Conservation (phyloP, 768 basidiomycete species). For the Fomitopsis serialis region DNA sequence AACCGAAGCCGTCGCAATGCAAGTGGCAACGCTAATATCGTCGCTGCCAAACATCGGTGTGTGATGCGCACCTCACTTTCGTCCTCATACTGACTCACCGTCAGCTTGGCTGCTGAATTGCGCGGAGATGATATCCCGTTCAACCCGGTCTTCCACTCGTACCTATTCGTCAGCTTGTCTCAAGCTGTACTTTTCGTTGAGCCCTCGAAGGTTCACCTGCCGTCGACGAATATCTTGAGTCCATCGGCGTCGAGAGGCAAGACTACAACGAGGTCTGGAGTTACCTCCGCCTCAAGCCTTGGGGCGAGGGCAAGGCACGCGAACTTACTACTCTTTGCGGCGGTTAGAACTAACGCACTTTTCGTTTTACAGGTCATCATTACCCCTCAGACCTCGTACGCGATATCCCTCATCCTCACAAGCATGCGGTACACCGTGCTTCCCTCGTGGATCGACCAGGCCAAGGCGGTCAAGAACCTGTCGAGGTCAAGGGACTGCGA, state of each 20-base stretch:
- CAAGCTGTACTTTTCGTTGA: conserved; percentile 77
- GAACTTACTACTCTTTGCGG: not conserved
- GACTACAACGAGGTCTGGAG: conserved; percentile 79
- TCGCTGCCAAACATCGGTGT: conserved; percentile 68
- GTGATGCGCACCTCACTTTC: conserved; percentile 15
- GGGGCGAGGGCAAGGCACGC: conserved; percentile 71
- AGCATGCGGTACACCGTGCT: conserved; percentile 73
- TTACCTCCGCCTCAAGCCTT: conserved; percentile 67
- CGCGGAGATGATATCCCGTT: conserved; percentile 88
- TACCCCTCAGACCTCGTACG: conserved; percentile 70
- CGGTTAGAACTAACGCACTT: too few relatives aligned
- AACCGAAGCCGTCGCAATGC: conserved; percentile 57
- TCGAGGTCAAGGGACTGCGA: conserved; percentile 78
- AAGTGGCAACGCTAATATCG: conserved; percentile 63
- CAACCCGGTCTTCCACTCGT: conserved; percentile 90
- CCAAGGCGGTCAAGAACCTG: conserved; percentile 87
- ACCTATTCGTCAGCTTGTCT: conserved; percentile 66
- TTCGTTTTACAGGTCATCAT: conserved; percentile 51
- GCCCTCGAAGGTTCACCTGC: conserved; percentile 54
- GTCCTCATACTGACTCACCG: not conserved
- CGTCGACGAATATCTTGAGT: conserved; percentile 50
- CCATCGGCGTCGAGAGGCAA: conserved; percentile 49
- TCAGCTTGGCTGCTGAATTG: conserved; percentile 84
- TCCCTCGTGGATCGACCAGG: conserved; percentile 64
- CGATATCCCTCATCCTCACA: conserved; percentile 81